phyloP scores from a whole-genome alignment of 768 basidiomycete species.

The Lactarius trivialis region DNA sequence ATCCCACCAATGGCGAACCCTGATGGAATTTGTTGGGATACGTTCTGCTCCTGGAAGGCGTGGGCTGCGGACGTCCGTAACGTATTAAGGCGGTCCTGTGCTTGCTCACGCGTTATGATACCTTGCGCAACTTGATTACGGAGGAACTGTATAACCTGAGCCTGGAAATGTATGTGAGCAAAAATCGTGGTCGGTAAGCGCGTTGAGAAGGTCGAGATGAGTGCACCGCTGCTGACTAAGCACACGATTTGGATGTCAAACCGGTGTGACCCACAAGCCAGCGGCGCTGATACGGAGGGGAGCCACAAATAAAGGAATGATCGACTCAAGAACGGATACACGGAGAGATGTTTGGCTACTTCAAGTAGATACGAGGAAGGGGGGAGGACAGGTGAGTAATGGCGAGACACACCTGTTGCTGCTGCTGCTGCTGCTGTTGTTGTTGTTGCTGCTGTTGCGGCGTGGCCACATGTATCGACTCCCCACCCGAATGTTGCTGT shows the following conservation, averaged over 20 bases:
- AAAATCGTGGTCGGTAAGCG: background rate
- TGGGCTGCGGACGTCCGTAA: background rate
- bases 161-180: background rate
- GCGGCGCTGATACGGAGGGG: slow-evolving; percentile 10
- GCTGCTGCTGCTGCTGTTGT: slow-evolving; percentile 16
- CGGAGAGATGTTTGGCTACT: background rate
- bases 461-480: slow-evolving; percentile 8
- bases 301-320: background rate
- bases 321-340: background rate
- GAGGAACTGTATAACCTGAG: background rate
- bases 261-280: slow-evolving; percentile 9
- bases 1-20: background rate
- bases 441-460: slow-evolving; percentile 13
- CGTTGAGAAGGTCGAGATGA: background rate
- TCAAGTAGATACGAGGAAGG: background rate
- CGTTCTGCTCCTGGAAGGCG: slow-evolving; percentile 6
- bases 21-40: slow-evolving; percentile 8
- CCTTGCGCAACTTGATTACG: slow-evolving; percentile 2
- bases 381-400: background rate
- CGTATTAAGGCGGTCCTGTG: slow-evolving; percentile 2
- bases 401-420: slow-evolving; percentile 12
- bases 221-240: slow-evolving; percentile 15
- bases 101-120: slow-evolving; percentile 5
- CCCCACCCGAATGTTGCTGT: slow-evolving; percentile 16
- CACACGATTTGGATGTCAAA: slow-evolving; percentile 18